Percentiles rank a stretch among this genome's conserved stretches.
phyloP scores from a whole-genome alignment of 306 rosid genomes.

The Quercus bicolor region DNA sequence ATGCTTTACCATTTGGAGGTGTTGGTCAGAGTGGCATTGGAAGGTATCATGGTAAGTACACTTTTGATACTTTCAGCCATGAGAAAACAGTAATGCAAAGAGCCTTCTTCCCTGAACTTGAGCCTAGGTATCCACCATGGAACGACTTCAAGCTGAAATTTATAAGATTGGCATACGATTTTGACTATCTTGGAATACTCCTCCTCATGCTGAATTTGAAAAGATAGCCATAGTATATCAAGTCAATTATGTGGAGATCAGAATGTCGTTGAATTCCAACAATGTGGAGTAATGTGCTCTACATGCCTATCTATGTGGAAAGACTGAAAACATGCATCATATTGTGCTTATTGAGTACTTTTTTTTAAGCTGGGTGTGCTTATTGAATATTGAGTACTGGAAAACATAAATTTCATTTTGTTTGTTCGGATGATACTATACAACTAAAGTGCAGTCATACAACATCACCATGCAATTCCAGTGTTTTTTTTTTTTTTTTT shows the following conservation, averaged over 20 bases:
- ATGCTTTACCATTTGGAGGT: constrained; percentile 51
- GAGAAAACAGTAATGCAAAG: constrained; percentile 74
- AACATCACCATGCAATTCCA: too few relatives aligned
- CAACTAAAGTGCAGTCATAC: too few relatives aligned
- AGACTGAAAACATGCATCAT: background rate
- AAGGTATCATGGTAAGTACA: constrained; percentile 90
- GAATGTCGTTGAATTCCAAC: background rate
- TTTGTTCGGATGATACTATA: too few relatives aligned
- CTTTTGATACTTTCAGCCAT: constrained; percentile 85
- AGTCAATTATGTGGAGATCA: background rate
- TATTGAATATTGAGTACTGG: background rate
- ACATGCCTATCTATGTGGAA: background rate
- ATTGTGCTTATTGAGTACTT: background rate
- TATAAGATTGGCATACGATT: constrained; percentile 57
- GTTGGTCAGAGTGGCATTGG: constrained; percentile 79
- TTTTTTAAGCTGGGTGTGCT: background rate
- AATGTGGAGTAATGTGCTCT: background rate
- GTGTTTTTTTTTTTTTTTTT: too few relatives aligned
- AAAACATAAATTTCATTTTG: background rate
- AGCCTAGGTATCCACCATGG: constrained; percentile 92
- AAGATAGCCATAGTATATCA: constrained; percentile 18
- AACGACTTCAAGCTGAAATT: constrained; percentile 60
- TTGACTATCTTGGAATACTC: constrained; percentile 51
- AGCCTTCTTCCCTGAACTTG: constrained; percentile 59
- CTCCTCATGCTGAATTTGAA: constrained; percentile 57